Conservation (phyloP, 2,329 filamentous ascomycete genomes). For the Fusarium avenaceum region DNA sequence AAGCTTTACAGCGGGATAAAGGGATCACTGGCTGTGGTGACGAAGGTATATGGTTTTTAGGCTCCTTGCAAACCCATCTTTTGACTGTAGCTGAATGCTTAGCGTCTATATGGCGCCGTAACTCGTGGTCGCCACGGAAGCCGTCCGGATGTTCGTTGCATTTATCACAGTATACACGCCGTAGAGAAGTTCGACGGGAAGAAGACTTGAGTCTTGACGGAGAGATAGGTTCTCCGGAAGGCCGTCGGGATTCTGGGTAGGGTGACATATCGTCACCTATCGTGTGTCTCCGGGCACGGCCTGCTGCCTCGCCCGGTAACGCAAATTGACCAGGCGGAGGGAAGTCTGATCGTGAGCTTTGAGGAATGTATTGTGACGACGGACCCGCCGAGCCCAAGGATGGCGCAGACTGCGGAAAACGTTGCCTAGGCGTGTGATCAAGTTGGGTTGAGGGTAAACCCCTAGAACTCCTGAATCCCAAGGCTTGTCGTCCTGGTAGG, state of each 20-base stretch:
- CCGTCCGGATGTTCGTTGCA: slow-evolving; percentile 88
- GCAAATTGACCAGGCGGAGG: slow-evolving; percentile 29
- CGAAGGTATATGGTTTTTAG: slow-evolving; percentile 55
- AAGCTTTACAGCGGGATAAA: slow-evolving; percentile 69
- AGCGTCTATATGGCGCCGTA: slow-evolving; percentile 75
- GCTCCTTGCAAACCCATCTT: slow-evolving; percentile 69
- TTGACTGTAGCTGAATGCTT: slow-evolving; percentile 69
- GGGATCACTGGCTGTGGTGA: slow-evolving; percentile 64
- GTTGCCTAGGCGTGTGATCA: slow-evolving; percentile 27
- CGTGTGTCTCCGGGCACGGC: slow-evolving; percentile 43
- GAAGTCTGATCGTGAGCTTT: slow-evolving; percentile 32
- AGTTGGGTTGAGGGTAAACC: slow-evolving; percentile 29
- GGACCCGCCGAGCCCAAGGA: slow-evolving; percentile 21
- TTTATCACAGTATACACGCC: slow-evolving; percentile 80
- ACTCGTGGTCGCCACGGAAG: slow-evolving; percentile 91
- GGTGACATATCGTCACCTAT: slow-evolving; percentile 45
- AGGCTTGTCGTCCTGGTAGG: slow-evolving; percentile 37
- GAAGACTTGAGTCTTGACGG: slow-evolving; percentile 55
- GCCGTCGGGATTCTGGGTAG: slow-evolving; percentile 45
- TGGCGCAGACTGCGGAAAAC: slow-evolving; percentile 29
- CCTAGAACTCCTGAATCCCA: slow-evolving; percentile 14
- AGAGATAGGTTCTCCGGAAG: slow-evolving; percentile 60
- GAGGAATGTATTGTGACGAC: slow-evolving; percentile 33
- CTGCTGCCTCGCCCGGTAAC: slow-evolving; percentile 29
- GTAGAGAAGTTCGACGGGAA: slow-evolving; percentile 70